Conservation (phyloP, 495 filamentous ascomycete genomes). For the Aspergillus sclerotioniger region DNA sequence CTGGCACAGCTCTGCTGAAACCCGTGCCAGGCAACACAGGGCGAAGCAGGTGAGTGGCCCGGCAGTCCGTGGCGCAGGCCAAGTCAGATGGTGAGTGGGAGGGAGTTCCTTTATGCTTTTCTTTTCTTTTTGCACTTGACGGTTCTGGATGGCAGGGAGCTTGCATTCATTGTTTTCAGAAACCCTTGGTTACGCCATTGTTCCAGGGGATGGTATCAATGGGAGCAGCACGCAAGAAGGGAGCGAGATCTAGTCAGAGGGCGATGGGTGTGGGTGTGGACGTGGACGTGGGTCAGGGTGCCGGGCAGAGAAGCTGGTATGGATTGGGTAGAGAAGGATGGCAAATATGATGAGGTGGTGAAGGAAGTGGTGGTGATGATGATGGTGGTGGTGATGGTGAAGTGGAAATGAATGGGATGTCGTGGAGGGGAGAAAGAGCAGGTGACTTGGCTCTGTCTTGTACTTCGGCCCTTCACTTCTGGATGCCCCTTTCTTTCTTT, state of each 20-base stretch:
- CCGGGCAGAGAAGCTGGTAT: constrained; percentile 1
- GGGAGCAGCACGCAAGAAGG: constrained; percentile 7
- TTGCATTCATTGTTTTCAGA: constrained; percentile 20
- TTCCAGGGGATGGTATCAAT: constrained; percentile 19
- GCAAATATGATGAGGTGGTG: not conserved
- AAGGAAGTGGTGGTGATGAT: not conserved
- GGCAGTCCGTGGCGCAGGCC: too few species aligned
- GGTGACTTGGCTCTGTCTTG: constrained; percentile 10
- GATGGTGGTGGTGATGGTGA: too few species aligned
- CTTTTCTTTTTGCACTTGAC: constrained; percentile 19
- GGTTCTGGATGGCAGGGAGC: constrained; percentile 13
- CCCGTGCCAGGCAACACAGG: too few species aligned
- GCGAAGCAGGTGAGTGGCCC: too few species aligned
- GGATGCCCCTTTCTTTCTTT: too few species aligned
- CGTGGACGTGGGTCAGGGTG: constrained; percentile 5
- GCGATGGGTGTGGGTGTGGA: too few species aligned
- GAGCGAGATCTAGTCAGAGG: not conserved
- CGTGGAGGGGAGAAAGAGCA: not conserved
- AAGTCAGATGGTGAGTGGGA: not conserved
- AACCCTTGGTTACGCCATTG: constrained; percentile 25
- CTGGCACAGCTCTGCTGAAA: too few species aligned
- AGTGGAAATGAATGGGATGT: not conserved
- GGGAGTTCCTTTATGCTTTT: constrained; percentile 11
- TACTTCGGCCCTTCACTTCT: not conserved
- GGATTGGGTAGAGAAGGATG: not conserved